Evolutionary conservation across 2,329 filamentous ascomycete species (phyloP).

Genomic region (Cladosporium sp.): DNA sequence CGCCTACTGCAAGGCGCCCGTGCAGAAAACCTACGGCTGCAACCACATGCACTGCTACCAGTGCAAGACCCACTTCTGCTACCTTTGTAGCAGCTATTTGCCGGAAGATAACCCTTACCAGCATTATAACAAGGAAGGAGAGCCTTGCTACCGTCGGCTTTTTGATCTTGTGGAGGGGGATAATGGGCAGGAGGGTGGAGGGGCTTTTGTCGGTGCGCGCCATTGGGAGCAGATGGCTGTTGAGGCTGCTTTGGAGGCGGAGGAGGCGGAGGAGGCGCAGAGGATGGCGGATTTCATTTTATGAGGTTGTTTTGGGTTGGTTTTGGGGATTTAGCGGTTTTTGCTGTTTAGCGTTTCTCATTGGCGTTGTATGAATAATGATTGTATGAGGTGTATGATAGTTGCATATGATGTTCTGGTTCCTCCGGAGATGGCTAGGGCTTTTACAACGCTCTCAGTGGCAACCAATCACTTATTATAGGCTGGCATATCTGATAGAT

Average conservation of each 20-base stretch:
- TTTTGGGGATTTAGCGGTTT: too few relatives aligned
- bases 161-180: conserved; percentile 89
- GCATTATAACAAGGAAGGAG: conserved; percentile 75
- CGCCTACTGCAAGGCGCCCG: conserved; percentile 77
- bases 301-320: too few relatives aligned
- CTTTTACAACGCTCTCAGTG: too few relatives aligned
- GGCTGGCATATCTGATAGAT: too few relatives aligned
- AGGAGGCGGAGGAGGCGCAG: conserved; percentile 23
- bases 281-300: too few relatives aligned
- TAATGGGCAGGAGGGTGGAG: conserved; percentile 35
- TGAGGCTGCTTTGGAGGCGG: conserved; percentile 30
- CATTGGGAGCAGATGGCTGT: conserved; percentile 40
- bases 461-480: too few relatives aligned
- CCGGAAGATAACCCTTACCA: conserved; percentile 74
- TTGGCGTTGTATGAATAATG: too few relatives aligned
- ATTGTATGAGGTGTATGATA: too few relatives aligned
- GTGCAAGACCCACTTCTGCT: conserved; percentile 91
- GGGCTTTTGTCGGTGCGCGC: conserved; percentile 36
- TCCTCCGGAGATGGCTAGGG: too few relatives aligned
- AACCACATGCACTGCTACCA: conserved; percentile 95
- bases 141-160: conserved; percentile 71
- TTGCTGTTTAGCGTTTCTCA: too few relatives aligned
- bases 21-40: conserved; percentile 82
- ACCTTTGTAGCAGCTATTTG: conserved; percentile 86
- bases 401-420: too few relatives aligned